Conservation (phyloP, 176 grass and related monocot species). For the Thinopyrum elongatum region DNA sequence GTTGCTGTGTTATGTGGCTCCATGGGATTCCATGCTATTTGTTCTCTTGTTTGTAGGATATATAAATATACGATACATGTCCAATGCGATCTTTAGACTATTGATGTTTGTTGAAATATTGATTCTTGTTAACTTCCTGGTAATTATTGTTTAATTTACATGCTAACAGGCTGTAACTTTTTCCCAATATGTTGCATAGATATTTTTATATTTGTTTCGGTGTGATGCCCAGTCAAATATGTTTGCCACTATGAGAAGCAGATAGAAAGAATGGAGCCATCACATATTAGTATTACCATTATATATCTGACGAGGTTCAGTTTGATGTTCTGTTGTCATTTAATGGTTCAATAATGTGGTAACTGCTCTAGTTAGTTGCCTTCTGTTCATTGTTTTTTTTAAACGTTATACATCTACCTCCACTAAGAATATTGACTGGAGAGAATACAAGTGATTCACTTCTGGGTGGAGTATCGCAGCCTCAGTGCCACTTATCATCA, state of each 20-base stretch:
- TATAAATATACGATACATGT: neutral
- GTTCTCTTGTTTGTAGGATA: neutral
- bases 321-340: neutral
- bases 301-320: neutral
- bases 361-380: neutral
- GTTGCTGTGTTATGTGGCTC: neutral
- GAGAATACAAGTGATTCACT: neutral
- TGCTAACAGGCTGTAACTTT: neutral
- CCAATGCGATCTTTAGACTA: neutral
- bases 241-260: neutral
- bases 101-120: neutral
- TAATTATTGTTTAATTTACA: neutral
- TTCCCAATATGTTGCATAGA: neutral
- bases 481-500: neutral
- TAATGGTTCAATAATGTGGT: neutral
- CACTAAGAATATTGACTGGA: neutral
- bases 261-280: neutral
- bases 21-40: neutral
- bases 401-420: neutral
- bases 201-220: neutral
- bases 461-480: neutral
- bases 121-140: neutral
- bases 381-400: neutral
- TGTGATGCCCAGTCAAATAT: neutral
- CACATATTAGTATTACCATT: neutral